Evolutionary conservation across 2,329 filamentous ascomycete species (phyloP).

Genomic region (Delphinella strobiligena): DNA sequence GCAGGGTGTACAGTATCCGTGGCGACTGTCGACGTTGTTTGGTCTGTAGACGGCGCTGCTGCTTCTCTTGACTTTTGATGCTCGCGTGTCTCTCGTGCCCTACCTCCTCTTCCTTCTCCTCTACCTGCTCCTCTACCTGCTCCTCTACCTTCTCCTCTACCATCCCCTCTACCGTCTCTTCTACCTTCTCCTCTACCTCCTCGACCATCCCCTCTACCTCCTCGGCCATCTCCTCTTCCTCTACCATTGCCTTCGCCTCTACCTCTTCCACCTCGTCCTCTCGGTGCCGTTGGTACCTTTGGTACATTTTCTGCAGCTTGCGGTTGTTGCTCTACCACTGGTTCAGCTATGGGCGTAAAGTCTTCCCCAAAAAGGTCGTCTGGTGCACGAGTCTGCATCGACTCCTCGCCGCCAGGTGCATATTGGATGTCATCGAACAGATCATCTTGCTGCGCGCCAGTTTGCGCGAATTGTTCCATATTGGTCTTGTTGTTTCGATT

Average conservation of each 20-base stretch:
- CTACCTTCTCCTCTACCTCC: background rate
- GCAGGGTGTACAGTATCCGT: too few species aligned
- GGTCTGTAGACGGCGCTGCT: constrained; percentile 8
- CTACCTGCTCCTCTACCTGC: constrained; percentile 8
- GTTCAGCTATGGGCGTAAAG: background rate
- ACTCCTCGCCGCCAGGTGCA: constrained; percentile 24
- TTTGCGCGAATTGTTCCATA: constrained; percentile 22
- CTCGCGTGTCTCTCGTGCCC: constrained; percentile 5
- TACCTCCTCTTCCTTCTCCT: constrained; percentile 9
- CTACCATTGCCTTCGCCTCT: constrained; percentile 13
- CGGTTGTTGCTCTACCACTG: background rate
- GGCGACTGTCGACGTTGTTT: background rate
- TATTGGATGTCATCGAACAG: constrained; percentile 20
- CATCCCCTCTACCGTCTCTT: background rate
- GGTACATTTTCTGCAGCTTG: constrained; percentile 12
- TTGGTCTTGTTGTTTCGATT: background rate
- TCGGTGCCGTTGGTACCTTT: too few species aligned
- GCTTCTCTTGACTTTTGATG: constrained; percentile 5
- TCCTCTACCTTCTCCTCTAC: too few species aligned
- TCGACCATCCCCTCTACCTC: constrained; percentile 8
- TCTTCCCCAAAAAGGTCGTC: constrained; percentile 41
- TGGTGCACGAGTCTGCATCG: constrained; percentile 37
- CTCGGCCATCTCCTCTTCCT: constrained; percentile 13
- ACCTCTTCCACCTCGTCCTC: constrained; percentile 11
- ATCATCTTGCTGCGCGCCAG: constrained; percentile 20